Percentiles rank a stretch among this genome's conserved stretches.
Evolutionary conservation across 1,139 yeast genomes (phyloP).

Genomic region (Sugiyamaella xylanicola): DNA sequence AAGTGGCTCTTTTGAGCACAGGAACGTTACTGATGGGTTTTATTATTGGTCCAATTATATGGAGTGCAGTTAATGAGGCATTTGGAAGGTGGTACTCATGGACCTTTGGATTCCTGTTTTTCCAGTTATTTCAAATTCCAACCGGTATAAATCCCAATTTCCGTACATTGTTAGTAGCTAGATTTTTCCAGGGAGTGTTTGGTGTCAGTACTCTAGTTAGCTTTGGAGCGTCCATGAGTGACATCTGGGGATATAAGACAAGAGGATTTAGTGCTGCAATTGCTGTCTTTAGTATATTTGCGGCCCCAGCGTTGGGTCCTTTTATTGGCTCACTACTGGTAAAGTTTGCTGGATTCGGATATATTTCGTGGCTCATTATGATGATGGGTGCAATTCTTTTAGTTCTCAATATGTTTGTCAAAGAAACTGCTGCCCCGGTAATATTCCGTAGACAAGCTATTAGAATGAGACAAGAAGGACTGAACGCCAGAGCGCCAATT

Average conservation of each 20-base stretch:
- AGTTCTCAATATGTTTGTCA: conserved; percentile 10
- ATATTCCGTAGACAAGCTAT: conserved; percentile 18
- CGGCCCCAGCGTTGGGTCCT: conserved; percentile 25
- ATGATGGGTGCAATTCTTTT: conserved; percentile 21
- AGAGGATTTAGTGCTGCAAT: conserved; percentile 16
- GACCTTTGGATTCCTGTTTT: conserved; percentile 14
- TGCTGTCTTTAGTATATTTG: conserved; percentile 20
- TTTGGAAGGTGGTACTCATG: conserved; percentile 21
- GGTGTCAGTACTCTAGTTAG: conserved; percentile 19
- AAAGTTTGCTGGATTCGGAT: conserved; percentile 20
- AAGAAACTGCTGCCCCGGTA: conserved; percentile 20
- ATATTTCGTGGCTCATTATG: conserved; percentile 25
- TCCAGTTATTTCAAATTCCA: conserved; percentile 20
- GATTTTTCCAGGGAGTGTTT: conserved; percentile 21
- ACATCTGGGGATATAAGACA: conserved; percentile 18
- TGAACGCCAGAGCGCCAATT: conserved; percentile 19
- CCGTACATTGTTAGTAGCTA: conserved; percentile 16
- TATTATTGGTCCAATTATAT: conserved; percentile 17
- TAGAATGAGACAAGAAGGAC: conserved; percentile 15
- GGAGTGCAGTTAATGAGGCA: conserved; percentile 22
- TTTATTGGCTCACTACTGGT: conserved; percentile 22
- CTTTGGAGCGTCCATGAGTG: conserved; percentile 22
- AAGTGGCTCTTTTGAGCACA: conserved; percentile 20
- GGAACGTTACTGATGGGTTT: conserved; percentile 19
- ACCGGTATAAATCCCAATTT: conserved; percentile 20